Base-by-base conservation (phyloP, 192 early-diverging fungal species). In the Mortierella hygrophila region DNA sequence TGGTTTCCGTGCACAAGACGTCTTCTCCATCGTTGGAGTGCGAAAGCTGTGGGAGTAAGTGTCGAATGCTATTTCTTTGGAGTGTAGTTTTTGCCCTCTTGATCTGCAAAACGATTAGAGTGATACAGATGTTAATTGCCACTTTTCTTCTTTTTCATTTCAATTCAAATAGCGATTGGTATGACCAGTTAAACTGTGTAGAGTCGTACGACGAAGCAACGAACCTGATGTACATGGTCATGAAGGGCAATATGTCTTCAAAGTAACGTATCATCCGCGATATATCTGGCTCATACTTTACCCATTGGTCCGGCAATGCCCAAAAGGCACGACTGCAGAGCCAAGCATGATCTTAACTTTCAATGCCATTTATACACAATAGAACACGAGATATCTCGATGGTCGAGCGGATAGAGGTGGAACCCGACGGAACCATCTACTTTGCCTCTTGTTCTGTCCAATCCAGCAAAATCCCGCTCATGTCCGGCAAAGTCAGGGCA, bases 1-100 rank as follows among this genome's bases (percentile, higher is more conserved):
- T 57, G 90, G 89, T 1, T 91, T 89, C 46, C 78, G 80, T 37
- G 90, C 91, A 35, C 89, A 91, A 60, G 79, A 90, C 3, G 88
- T 91, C n/a, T 91, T 92, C 72, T 88, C 90, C n/a, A 91, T 92
- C 1, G 90, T 92, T 78, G 90, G 90, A 9, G 89, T 90, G 70
- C 82, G 91, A 65, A 91, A 90, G 79, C 85, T 91, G 7, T 92
- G 91, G 91, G 91, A 92, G 83, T 90, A 90, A 73, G 60, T 77
- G 32, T 49, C 49, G 40, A 76, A 16, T 40, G 6, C 13, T 68
- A 23, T 72, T 6, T 21, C 29, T 68, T 74, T 44, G 42, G 26
- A 9, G 18, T 70, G 60, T 32, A 32, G 26, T 63, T 35, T 11
- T 65, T 52, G 20, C 49, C 18, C 18, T 41, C n/a, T 35, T 44